Conservation (phyloP, 768 basidiomycete genomes). For the Dentipellis fragilis region DNA sequence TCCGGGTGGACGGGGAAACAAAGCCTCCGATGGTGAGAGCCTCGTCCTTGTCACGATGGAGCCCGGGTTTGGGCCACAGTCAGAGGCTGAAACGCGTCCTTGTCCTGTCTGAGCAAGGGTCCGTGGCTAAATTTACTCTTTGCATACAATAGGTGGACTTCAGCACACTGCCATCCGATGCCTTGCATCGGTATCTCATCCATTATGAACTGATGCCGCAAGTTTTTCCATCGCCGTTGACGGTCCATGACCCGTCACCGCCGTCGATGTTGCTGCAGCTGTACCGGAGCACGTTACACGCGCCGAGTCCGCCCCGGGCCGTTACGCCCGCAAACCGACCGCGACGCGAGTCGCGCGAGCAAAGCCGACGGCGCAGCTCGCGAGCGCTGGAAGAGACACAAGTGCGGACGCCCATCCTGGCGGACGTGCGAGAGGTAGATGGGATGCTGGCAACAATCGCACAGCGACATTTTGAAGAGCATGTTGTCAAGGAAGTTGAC, state of each 20-base stretch:
- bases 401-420: constrained; percentile 52
- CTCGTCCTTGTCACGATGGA: too few relatives aligned
- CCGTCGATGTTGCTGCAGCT: constrained; percentile 51
- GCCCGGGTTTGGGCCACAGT: too few relatives aligned
- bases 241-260: constrained; percentile 58
- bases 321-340: constrained; percentile 62
- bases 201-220: constrained; percentile 64
- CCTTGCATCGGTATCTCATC: constrained; percentile 62
- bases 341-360: constrained; percentile 56
- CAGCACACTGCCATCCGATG: constrained; percentile 50
- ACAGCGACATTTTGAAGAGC: constrained; percentile 63
- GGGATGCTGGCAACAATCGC: constrained; percentile 56
- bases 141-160: constrained; percentile 58
- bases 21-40: constrained; percentile 4
- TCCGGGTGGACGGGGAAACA: constrained; percentile 14
- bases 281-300: constrained; percentile 32
- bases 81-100: too few relatives aligned
- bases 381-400: constrained; percentile 57
- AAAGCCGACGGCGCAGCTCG: constrained; percentile 55
- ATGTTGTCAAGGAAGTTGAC: constrained; percentile 65
- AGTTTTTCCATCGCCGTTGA: constrained; percentile 62
- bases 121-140: too few relatives aligned
- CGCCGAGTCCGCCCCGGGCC: constrained; percentile 38
- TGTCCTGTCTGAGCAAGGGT: too few relatives aligned
- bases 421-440: constrained; percentile 63